These are phyloP conservation scores for Zasmidium citrigriseum DNA, from an alignment of 2,329 filamentous ascomycete genomes.

Conservation along the genomic window DNA sequence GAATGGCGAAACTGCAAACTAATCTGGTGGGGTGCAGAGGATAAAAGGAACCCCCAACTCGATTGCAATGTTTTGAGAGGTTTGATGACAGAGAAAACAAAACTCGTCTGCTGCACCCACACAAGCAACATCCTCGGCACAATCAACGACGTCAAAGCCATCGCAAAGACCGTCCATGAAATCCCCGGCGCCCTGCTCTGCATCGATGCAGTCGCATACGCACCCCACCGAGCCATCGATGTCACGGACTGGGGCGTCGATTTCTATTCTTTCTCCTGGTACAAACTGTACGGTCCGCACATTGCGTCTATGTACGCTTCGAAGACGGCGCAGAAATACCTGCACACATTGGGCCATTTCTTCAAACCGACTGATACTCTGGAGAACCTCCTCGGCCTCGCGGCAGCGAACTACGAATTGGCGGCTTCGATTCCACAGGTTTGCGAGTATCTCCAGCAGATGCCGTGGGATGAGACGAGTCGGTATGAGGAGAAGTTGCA, in stretches of 20 bases:
- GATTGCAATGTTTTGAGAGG: constrained; percentile 56
- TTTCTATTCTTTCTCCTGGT: constrained; percentile 79
- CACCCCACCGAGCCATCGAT: constrained; percentile 71
- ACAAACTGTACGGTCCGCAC: constrained; percentile 80
- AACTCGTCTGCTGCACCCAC: constrained; percentile 72
- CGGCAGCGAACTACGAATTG: constrained; percentile 71
- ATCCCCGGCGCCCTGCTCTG: constrained; percentile 62
- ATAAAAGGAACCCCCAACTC: constrained; percentile 59
- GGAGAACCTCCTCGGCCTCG: constrained; percentile 67
- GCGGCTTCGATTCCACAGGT: constrained; percentile 63
- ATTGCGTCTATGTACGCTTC: constrained; percentile 70
- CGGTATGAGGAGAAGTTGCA: constrained; percentile 64
- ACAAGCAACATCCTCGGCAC: constrained; percentile 73
- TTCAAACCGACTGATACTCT: constrained; percentile 64
- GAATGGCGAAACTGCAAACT: constrained; percentile 60
- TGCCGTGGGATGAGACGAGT: constrained; percentile 54
- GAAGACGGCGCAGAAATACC: constrained; percentile 54
- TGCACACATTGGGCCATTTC: constrained; percentile 64
- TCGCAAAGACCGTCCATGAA: constrained; percentile 56
- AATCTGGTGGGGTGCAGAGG: constrained; percentile 64
- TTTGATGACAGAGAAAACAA: constrained; percentile 65
- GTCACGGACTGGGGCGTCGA: constrained; percentile 69
- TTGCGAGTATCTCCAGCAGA: constrained; percentile 52
- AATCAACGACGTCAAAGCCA: constrained; percentile 63
- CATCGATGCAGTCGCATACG: constrained; percentile 76